phyloP scores from a whole-genome alignment of 495 filamentous ascomycete species.

The Umbilicaria muhlenbergii region DNA sequence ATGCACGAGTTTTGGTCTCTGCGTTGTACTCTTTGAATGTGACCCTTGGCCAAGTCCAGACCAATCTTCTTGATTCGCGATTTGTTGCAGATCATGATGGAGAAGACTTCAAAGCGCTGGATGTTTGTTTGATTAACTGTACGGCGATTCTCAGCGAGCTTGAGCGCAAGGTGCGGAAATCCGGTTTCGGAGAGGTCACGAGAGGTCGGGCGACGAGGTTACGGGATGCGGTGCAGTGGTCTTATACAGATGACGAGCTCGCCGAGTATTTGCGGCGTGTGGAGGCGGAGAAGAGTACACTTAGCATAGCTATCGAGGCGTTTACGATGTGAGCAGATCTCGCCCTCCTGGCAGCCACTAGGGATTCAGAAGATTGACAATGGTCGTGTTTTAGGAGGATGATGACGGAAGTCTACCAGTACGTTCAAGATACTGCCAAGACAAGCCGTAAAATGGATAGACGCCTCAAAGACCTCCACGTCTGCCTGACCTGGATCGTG shows the following conservation, averaged over 20 bases:
- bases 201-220: neutral
- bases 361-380: no score
- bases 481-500: neutral
- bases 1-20: neutral
- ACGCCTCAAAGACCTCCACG: neutral
- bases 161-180: neutral
- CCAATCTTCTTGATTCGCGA: neutral
- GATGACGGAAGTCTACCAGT: neutral
- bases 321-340: neutral
- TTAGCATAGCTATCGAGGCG: neutral
- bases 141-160: neutral
- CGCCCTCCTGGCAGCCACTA: neutral
- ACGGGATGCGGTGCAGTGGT: conserved; percentile 1
- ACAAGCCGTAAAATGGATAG: neutral
- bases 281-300: conserved; percentile 1
- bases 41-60: conserved; percentile 1
- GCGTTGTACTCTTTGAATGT: conserved; percentile 1
- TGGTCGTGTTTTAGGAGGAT: neutral
- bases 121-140: neutral
- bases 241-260: conserved; percentile 2
- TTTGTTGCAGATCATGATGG: neutral
- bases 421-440: neutral
- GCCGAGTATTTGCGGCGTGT: neutral
- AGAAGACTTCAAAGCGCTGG: neutral
- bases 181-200: neutral